Conservation (phyloP, 257 asterid species). For the Mentha longifolia region DNA sequence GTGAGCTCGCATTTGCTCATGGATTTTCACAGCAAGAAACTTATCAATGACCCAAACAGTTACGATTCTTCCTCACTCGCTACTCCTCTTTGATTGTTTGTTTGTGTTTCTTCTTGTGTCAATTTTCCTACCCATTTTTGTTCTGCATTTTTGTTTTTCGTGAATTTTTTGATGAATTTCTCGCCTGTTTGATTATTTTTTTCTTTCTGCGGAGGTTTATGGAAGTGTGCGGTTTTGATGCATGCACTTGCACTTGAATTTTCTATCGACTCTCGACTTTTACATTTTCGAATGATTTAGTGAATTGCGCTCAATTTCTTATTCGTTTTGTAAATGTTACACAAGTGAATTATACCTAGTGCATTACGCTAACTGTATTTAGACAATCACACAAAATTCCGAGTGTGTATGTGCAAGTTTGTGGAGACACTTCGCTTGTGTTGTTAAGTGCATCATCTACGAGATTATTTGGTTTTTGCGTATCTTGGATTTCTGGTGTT, state of each 20-base stretch:
- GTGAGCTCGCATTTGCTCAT: conserved; percentile 41
- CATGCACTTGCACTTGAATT: conserved; percentile 40
- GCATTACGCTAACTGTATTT: conserved; percentile 5
- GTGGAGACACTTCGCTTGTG: not conserved
- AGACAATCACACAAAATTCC: not conserved
- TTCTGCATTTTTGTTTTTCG: conserved; percentile 34
- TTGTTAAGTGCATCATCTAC: not conserved
- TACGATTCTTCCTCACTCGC: conserved; percentile 23
- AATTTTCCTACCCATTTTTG: not conserved
- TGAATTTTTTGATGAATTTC: conserved; percentile 19
- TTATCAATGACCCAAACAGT: conserved; percentile 95
- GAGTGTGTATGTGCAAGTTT: not conserved
- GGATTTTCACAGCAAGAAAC: conserved; percentile 82
- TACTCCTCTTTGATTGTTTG: conserved; percentile 10
- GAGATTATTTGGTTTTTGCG: not conserved
- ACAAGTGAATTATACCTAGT: not conserved
- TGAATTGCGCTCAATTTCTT: conserved; percentile 24
- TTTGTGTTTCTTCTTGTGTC: not conserved
- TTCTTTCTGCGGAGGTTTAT: conserved; percentile 18
- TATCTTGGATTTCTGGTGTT: not conserved
- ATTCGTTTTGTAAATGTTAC: not conserved
- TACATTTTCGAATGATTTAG: conserved; percentile 24
- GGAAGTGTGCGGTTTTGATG: conserved; percentile 34
- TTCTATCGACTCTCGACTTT: conserved; percentile 31
- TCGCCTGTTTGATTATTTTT: not conserved